phyloP scores from a whole-genome alignment of 352 stramenopile genomes.

The Globisporangium lucens region DNA sequence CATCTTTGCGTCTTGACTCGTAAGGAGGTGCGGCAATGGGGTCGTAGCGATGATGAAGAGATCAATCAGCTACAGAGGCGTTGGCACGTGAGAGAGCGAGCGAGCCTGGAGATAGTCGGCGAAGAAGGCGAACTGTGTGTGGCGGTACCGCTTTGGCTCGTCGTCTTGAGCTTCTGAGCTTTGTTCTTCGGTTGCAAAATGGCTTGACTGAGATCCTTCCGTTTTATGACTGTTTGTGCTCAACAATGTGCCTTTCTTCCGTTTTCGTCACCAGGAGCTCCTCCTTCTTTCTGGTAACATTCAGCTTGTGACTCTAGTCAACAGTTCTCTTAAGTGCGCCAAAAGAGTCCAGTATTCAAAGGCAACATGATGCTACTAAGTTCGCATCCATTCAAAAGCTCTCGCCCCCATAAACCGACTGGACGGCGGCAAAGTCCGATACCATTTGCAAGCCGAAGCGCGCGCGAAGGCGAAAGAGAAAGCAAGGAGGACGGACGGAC shows the following conservation, averaged over 20 bases:
- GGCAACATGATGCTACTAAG: not conserved
- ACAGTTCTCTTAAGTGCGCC: not conserved
- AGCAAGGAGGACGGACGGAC: slow-evolving; percentile 13
- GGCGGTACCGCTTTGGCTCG: slow-evolving; percentile 3
- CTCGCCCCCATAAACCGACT: slow-evolving; percentile 10
- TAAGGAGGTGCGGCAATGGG: not conserved
- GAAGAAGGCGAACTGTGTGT: not conserved
- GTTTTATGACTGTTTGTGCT: not conserved
- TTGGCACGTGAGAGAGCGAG: not conserved
- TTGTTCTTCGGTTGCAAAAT: not conserved
- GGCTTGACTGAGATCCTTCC: slow-evolving; percentile 7
- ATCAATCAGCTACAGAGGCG: not conserved
- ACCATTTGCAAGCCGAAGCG: slow-evolving; percentile 1
- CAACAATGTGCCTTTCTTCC: not conserved
- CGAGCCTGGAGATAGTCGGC: not conserved
- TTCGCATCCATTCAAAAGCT: slow-evolving; percentile 1
- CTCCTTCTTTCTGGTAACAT: no score
- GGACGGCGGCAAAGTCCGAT: slow-evolving; percentile 15
- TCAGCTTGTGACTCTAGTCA: not conserved
- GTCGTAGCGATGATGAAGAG: not conserved
- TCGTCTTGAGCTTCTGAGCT: not conserved
- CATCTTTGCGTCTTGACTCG: slow-evolving; percentile 25
- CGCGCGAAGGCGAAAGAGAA: not conserved
- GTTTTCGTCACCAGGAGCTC: no score
- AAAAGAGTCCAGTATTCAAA: not conserved